Evolutionary conservation across 805 yeast species (phyloP).

Genomic region (Wickerhamomyces pijperi): DNA sequence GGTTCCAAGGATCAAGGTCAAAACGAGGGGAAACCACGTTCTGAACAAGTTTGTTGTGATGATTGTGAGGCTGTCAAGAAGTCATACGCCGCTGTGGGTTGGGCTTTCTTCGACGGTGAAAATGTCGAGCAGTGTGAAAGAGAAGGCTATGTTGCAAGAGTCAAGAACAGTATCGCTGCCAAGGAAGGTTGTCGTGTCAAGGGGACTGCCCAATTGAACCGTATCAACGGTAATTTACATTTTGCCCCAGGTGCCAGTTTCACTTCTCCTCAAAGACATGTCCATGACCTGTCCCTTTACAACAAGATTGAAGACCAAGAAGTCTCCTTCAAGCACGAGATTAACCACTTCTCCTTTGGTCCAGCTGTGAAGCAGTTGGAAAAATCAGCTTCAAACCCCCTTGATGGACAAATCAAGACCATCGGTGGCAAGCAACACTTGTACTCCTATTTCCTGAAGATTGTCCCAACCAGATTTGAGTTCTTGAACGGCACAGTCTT

Average conservation of each 20-base stretch:
- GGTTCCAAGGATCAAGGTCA: slow-evolving; percentile 60
- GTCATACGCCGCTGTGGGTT: slow-evolving; percentile 67
- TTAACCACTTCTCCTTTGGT: slow-evolving; percentile 82
- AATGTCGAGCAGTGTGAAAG: slow-evolving; percentile 83
- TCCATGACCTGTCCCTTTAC: slow-evolving; percentile 77
- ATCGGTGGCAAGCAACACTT: slow-evolving; percentile 45
- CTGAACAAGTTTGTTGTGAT: slow-evolving; percentile 62
- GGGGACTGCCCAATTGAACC: slow-evolving; percentile 70
- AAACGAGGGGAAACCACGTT: slow-evolving; percentile 26
- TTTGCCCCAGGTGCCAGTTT: slow-evolving; percentile 90
- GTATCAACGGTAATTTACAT: slow-evolving; percentile 85
- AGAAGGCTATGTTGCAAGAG: slow-evolving; percentile 68
- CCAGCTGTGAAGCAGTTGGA: slow-evolving; percentile 29
- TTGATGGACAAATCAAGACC: slow-evolving; percentile 39
- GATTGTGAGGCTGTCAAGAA: slow-evolving; percentile 69
- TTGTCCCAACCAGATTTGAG: slow-evolving; percentile 83
- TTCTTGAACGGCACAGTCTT: slow-evolving; percentile 38
- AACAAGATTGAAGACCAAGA: slow-evolving; percentile 30
- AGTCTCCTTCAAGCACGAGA: slow-evolving; percentile 65
- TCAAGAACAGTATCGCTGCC: slow-evolving; percentile 38
- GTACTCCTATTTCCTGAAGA: slow-evolving; percentile 73
- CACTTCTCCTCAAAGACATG: slow-evolving; percentile 49
- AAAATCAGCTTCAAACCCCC: slow-evolving; percentile 47
- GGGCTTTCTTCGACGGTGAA: slow-evolving; percentile 88
- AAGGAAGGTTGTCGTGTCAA: slow-evolving; percentile 81